These are phyloP conservation scores for Lentinus polychrous DNA, from an alignment of 1,284 basidiomycete species.

Conservation along the genomic window DNA sequence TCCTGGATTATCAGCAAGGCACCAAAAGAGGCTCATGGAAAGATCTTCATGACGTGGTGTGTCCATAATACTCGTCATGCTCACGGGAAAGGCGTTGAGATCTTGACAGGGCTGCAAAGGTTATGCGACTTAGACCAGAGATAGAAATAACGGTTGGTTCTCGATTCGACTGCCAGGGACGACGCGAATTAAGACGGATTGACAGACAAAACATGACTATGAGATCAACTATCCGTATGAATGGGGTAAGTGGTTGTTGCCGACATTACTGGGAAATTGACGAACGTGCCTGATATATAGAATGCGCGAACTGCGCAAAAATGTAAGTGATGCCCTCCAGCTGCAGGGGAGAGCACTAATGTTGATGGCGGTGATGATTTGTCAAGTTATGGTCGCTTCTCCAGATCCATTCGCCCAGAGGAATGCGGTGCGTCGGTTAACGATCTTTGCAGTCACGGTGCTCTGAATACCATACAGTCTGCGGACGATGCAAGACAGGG, in stretches of 20 bases:
- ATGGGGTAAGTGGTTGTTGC: constrained; percentile 51
- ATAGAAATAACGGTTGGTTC: constrained; percentile 64
- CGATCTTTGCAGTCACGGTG: background rate
- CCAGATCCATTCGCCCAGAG: constrained; percentile 67
- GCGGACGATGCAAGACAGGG: constrained; percentile 42
- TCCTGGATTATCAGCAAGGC: constrained; percentile 71
- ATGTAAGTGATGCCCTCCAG: constrained; percentile 48
- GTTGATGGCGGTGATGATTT: background rate
- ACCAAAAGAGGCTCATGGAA: constrained; percentile 63
- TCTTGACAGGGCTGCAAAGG: constrained; percentile 47
- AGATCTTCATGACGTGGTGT: constrained; percentile 64
- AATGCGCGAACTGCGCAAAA: constrained; percentile 60
- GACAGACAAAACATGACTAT: constrained; percentile 70
- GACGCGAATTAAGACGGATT: background rate
- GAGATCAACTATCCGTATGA: constrained; percentile 72
- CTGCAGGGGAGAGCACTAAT: background rate
- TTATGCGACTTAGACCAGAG: constrained; percentile 56
- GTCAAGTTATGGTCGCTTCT: constrained; percentile 67
- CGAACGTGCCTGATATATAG: constrained; percentile 25
- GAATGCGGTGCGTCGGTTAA: constrained; percentile 46
- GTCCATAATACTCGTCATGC: constrained; percentile 13
- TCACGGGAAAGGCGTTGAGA: background rate
- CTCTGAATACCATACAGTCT: constrained; percentile 25
- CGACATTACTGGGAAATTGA: background rate
- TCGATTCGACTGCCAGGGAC: background rate